These are phyloP conservation scores for Megacollybia marginata DNA, from an alignment of 768 basidiomycete species.

Conservation along the genomic window DNA sequence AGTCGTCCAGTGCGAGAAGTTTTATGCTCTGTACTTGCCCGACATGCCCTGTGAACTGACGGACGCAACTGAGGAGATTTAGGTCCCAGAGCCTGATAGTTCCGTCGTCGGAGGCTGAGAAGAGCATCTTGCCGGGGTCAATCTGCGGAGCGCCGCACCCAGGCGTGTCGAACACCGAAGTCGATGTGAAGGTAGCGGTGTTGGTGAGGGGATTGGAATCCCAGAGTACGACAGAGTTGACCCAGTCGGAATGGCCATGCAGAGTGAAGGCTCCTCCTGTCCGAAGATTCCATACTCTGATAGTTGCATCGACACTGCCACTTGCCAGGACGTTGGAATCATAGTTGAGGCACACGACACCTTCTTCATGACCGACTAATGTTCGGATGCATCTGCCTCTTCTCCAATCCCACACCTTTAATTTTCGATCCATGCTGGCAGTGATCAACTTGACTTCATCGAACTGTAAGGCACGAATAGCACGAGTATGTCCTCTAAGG, in stretches of 20 bases:
- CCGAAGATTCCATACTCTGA: constrained; percentile 92
- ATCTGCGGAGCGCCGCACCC: constrained; percentile 41
- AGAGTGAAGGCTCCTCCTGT: constrained; percentile 89
- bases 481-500: constrained; percentile 85
- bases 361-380: constrained; percentile 84
- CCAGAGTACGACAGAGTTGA: constrained; percentile 93
- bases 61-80: constrained; percentile 67
- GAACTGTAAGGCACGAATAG: constrained; percentile 90
- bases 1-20: constrained; percentile 62
- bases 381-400: constrained; percentile 83
- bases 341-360: constrained; percentile 87
- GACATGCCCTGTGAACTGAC: constrained; percentile 83
- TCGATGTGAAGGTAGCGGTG: constrained; percentile 20
- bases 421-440: constrained; percentile 91
- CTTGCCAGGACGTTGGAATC: constrained; percentile 89
- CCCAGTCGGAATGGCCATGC: constrained; percentile 92
- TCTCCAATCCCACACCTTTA: constrained; percentile 96
- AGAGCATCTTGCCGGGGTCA: constrained; percentile 87
- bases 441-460: constrained; percentile 94
- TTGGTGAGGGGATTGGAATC: constrained; percentile 41
- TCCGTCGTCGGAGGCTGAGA: constrained; percentile 94
- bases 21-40: constrained; percentile 92
- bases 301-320: constrained; percentile 90
- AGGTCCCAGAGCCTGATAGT: constrained; percentile 95
- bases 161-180: constrained; percentile 28